These are phyloP conservation scores for Curvularia spicifera DNA, from an alignment of 2,329 filamentous ascomycete genomes.

Conservation along the genomic window DNA sequence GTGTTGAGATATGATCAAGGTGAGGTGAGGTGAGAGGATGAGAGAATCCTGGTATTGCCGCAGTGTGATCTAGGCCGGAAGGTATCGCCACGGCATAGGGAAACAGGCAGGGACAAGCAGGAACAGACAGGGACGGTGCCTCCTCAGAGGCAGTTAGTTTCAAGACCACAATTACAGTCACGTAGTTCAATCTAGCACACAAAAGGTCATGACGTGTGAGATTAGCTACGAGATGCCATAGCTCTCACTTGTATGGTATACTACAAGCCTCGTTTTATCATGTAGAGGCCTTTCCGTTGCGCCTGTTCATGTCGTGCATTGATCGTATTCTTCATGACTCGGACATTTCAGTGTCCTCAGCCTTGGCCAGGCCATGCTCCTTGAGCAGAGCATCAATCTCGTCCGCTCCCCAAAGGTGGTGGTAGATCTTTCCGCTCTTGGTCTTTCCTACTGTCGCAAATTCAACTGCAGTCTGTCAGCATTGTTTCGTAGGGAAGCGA, in stretches of 20 bases:
- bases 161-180: background rate
- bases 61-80: background rate
- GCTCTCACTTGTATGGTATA: slow-evolving; percentile 43
- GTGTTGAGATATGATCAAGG: background rate
- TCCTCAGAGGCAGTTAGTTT: background rate
- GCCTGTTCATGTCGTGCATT: slow-evolving; percentile 28
- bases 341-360: slow-evolving; percentile 47
- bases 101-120: slow-evolving; percentile 11
- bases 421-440: slow-evolving; percentile 94
- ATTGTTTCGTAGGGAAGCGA: slow-evolving; percentile 2
- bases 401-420: slow-evolving; percentile 94
- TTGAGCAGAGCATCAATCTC: slow-evolving; percentile 94
- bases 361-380: slow-evolving; percentile 91
- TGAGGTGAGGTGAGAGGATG: slow-evolving; percentile 12
- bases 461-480: slow-evolving; percentile 70
- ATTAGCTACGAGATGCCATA: slow-evolving; percentile 34
- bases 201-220: slow-evolving; percentile 33
- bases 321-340: slow-evolving; percentile 40
- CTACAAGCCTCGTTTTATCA: slow-evolving; percentile 42
- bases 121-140: background rate
- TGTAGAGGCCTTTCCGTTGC: slow-evolving; percentile 33
- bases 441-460: slow-evolving; percentile 98
- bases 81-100: background rate
- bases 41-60: background rate
- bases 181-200: background rate